Conservation (phyloP, 208 protist genomes). For the Trypanosoma conorhini region DNA sequence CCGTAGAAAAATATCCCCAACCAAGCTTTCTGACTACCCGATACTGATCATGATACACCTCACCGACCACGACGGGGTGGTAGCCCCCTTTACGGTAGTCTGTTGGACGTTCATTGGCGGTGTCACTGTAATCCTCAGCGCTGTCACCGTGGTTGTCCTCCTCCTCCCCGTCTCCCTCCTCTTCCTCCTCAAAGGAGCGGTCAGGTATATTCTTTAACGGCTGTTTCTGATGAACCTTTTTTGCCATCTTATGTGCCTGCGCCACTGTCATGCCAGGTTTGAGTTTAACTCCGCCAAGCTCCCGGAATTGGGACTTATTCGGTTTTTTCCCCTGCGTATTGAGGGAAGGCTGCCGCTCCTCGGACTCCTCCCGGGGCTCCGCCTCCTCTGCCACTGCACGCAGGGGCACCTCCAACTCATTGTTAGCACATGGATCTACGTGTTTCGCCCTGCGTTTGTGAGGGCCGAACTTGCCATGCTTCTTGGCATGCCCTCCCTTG, state of each 20-base stretch:
- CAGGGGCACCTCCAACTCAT: slow-evolving; percentile 47
- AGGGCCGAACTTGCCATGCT: slow-evolving; percentile 43
- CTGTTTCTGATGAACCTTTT: slow-evolving; percentile 29
- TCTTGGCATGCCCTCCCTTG: slow-evolving; percentile 35
- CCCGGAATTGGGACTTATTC: slow-evolving; percentile 16
- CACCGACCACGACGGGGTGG: slow-evolving; percentile 93
- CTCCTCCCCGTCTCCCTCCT: slow-evolving; percentile 42
- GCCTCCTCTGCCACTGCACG: slow-evolving; percentile 56
- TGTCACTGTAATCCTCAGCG: slow-evolving; percentile 88
- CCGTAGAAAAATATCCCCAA: slow-evolving; percentile 99
- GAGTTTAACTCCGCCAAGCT: slow-evolving; percentile 42
- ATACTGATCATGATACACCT: slow-evolving; percentile 96
- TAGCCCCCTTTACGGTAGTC: slow-evolving; percentile 97
- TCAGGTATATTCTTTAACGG: slow-evolving; percentile 42
- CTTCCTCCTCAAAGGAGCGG: slow-evolving; percentile 28
- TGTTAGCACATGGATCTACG: slow-evolving; percentile 60
- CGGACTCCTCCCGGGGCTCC: slow-evolving; percentile 25
- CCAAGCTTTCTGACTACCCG: slow-evolving; percentile 95
- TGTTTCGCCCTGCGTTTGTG: slow-evolving; percentile 58
- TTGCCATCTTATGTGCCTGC: slow-evolving; percentile 54
- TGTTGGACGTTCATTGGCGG: slow-evolving; percentile 72
- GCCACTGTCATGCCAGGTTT: slow-evolving; percentile 75
- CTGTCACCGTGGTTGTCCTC: slow-evolving; percentile 60
- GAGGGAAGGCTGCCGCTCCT: slow-evolving; percentile 1
- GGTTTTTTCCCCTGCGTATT: slow-evolving; percentile 35